A percentile compares a stretch with the other conserved stretches of the same genome.
Evolutionary conservation across 208 protist genomes (phyloP).

Genomic region (Endotrypanum monterogeii): DNA sequence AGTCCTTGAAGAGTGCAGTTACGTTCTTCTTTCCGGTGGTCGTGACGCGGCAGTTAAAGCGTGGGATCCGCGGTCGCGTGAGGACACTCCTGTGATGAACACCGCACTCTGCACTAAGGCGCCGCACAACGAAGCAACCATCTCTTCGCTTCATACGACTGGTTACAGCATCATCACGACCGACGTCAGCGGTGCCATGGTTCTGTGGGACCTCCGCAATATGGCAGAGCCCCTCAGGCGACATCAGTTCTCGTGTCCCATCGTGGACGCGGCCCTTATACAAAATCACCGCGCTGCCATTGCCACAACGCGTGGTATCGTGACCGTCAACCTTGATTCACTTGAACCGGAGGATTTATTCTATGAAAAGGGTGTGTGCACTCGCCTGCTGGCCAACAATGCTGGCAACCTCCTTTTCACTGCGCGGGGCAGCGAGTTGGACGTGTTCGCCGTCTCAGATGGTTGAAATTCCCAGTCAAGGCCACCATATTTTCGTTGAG

Average conservation of each 20-base stretch:
- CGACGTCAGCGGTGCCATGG: constrained; percentile 65
- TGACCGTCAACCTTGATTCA: constrained; percentile 49
- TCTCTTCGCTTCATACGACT: constrained; percentile 54
- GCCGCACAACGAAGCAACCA: constrained; percentile 53
- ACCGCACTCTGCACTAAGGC: constrained; percentile 30
- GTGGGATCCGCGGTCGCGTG: constrained; percentile 68
- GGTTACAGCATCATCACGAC: constrained; percentile 62
- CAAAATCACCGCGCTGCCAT: constrained; percentile 28
- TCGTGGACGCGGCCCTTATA: constrained; percentile 46
- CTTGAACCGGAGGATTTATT: constrained; percentile 27
- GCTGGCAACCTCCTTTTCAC: constrained; percentile 32
- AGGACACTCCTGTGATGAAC: constrained; percentile 26
- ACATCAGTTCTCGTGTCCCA: constrained; percentile 41
- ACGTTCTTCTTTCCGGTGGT: constrained; percentile 65
- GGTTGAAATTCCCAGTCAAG: no score
- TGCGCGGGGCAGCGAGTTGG: constrained; percentile 1
- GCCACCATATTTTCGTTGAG: no score
- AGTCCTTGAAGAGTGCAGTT: constrained; percentile 55
- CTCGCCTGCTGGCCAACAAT: constrained; percentile 30
- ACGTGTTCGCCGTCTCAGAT: constrained; percentile 4
- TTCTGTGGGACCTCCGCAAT: constrained; percentile 74
- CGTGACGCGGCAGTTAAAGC: constrained; percentile 72
- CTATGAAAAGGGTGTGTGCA: constrained; percentile 11
- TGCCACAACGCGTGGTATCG: constrained; percentile 66
- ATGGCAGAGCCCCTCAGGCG: constrained; percentile 42